Evolutionary conservation across 805 yeast genomes (phyloP), one percentile per base, ranked within the genome.

Genomic region (Starmerella gropengiesseri): DNA sequence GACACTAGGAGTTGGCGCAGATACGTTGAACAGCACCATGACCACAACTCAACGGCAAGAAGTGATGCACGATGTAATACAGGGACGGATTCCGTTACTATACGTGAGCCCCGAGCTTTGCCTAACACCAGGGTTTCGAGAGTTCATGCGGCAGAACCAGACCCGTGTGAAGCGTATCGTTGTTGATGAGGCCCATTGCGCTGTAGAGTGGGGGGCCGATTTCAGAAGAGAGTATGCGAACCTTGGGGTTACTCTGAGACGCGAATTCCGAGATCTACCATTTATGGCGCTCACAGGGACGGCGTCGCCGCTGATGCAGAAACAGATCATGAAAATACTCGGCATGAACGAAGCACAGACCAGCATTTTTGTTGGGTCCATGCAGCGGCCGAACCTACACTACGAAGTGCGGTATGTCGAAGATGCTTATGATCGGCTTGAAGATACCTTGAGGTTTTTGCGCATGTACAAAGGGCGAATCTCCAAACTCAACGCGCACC

Each of bases 161-260:
- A 69, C 68, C 18, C 66, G 67, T 50, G 63, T 91, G 35, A 91
- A 94, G 0, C 67, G 97, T 38, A 71, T 91, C 30, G 95, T 91
- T 8, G 82, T 91, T 28, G 98, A 91, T 63, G 98, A 85, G 58
- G 98, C 98, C 0, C 98, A 91, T 63, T 91, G 98, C 69, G 93
- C 89, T 27, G 84, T 95, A 37, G 82, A 91, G 12, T 91, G 98
- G 98, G 98, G 98, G 12, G 95, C 87, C 59, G 97, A 89, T 61
- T 91, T 91, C 60, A 69, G 98, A 42, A 95, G 95, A 0, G 97
- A 91, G 60, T 91, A 91, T 62, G 84, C 87, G 48, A 79, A 78
- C 5, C 66, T 91, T 56, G 77, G 78, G 30, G 17, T 43, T 6
- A 71, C 70, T 51, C 79, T 91, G 61, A 83, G 85, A 53, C 61